A percentile compares a stretch with the other conserved stretches of the same genome.
Evolutionary conservation across 139 green algal genomes (phyloP).

Genomic region (Ulvella scutata): DNA sequence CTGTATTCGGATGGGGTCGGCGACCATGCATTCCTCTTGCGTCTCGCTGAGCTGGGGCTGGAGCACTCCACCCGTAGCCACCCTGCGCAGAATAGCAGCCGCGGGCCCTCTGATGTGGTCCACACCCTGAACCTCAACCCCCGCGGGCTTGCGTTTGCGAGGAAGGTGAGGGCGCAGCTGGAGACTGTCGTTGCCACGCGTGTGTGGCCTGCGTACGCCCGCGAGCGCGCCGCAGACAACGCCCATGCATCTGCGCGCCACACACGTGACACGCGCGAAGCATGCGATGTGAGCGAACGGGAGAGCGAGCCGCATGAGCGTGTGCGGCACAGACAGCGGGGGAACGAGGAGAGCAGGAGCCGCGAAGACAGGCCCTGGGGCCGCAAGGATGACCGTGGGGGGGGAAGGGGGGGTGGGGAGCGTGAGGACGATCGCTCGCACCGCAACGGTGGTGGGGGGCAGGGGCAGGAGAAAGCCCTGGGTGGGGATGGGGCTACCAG

Average conservation of each 20-base stretch:
- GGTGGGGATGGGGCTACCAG: background rate
- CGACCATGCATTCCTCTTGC: slow-evolving; percentile 76
- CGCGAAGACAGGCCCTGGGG: no score
- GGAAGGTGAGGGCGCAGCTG: slow-evolving; percentile 74
- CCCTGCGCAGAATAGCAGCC: background rate
- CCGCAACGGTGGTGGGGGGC: background rate
- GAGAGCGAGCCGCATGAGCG: background rate
- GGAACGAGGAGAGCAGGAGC: background rate
- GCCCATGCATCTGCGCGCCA: background rate
- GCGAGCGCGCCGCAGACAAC: background rate
- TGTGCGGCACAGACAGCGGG: background rate
- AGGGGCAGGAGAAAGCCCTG: background rate
- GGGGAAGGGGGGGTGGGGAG: background rate
- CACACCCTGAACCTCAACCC: slow-evolving; percentile 42
- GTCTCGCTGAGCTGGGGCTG: slow-evolving; percentile 63
- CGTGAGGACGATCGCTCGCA: background rate
- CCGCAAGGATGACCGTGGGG: background rate
- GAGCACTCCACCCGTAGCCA: background rate
- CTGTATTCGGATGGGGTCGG: slow-evolving; percentile 35
- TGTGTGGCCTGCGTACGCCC: background rate
- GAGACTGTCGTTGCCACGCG: slow-evolving; percentile 15
- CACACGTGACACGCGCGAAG: background rate
- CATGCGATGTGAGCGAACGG: background rate
- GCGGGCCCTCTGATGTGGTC: slow-evolving; percentile 23
- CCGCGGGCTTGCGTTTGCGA: slow-evolving; percentile 66